Percentiles rank a stretch among this genome's conserved stretches.
phyloP scores from a whole-genome alignment of 2,329 filamentous ascomycete genomes.

The Cercospora citrullina region DNA sequence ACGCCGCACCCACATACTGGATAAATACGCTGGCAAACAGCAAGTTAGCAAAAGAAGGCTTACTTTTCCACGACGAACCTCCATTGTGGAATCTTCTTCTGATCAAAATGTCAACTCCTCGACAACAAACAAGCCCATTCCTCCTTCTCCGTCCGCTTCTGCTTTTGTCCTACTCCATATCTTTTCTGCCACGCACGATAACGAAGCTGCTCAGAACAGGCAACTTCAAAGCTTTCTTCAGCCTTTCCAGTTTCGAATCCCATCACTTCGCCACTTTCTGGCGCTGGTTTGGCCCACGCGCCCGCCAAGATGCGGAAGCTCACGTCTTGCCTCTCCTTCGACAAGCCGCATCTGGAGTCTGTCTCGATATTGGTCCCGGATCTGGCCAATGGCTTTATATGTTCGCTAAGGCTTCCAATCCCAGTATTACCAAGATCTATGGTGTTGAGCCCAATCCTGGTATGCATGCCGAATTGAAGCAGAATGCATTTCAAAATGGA shows the following conservation, averaged over 20 bases:
- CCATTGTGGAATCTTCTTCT: background rate
- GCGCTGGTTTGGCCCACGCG: background rate
- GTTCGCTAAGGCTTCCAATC: background rate
- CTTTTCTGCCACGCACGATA: background rate
- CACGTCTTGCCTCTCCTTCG: background rate
- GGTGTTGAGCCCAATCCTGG: background rate
- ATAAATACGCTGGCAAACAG: background rate
- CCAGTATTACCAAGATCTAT: background rate
- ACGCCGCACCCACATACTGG: background rate
- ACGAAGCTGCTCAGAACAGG: background rate
- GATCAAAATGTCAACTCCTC: background rate
- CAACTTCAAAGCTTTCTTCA: background rate
- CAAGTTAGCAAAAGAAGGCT: background rate
- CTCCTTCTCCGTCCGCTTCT: background rate
- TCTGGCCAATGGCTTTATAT: background rate
- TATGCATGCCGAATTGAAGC: background rate
- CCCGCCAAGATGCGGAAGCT: background rate
- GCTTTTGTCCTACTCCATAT: background rate
- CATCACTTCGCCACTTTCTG: background rate
- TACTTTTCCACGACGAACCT: background rate
- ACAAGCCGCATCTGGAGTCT: background rate
- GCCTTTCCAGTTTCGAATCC: background rate
- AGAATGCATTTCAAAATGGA: background rate
- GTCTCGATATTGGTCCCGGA: background rate
- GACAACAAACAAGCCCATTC: background rate